Base-by-base conservation (phyloP, 805 yeast species). In the Saccharomyces kudriavzevii region DNA sequence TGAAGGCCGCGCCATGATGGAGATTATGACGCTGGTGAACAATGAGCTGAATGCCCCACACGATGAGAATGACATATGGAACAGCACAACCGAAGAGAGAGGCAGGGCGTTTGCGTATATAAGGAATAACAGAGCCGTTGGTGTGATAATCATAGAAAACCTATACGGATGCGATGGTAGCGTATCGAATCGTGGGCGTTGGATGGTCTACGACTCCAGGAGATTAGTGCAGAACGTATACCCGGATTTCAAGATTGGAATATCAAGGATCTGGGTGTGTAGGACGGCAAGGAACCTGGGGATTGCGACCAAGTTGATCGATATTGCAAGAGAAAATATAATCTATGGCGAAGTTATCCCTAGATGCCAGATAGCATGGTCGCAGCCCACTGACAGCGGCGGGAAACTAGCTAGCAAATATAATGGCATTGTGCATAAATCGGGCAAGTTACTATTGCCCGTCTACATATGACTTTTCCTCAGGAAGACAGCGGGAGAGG, bases 311-410 rank as follows among this genome's bases (percentile, higher is more conserved):
- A 63, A 61, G 46, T 60, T 85, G 48, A 59, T 85, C 4, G 64
- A 76, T 2, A 63, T 73, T 2, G 80, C 82, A 0, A 66, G 75
- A 51, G 62, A 62, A 1, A 58, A 79, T 52, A 69, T 79, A 25
- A 67, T 83, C 1, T 80, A 79, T 60, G 89, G 88, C 0, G 61
- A 77, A 52, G 49, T 25, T 0, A 58, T 84, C 13, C 67, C 68
- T 1, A 76, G 67, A 53, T 58, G 56, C 14, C 76, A 80, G 54
- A 64, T 85, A 20, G 87, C 83, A 0, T 85, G 88, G 80, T 82
- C 88, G 47, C 92, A 85, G 64, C 90, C 91, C 0, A 81, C 87
- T 54, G 78, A 74, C 49, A 74, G 77, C 54, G 92, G 92, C 0
- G 81, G 82, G 1, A 74, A 76, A 53, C 71, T 85, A 30, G 89